These are phyloP conservation scores for Coniella vitis DNA, from an alignment of 2,329 filamentous ascomycete species.

Conservation along the genomic window DNA sequence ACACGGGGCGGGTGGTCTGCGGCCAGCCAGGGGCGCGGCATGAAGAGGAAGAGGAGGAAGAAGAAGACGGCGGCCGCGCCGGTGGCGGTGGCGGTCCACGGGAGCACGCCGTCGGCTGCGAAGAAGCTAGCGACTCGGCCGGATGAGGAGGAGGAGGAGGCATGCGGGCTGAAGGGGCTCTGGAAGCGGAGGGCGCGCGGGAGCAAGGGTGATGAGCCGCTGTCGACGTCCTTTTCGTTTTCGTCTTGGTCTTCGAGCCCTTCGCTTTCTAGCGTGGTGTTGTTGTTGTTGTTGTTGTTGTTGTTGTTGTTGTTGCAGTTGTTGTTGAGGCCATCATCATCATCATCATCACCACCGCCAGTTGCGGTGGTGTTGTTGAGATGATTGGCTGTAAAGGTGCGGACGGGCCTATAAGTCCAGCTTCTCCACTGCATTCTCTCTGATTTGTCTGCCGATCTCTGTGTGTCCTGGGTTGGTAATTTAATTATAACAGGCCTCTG, in stretches of 20 bases:
- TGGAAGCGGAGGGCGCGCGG: too few relatives aligned
- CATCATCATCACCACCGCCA: too few relatives aligned
- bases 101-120: neutral
- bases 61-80: conserved; percentile 3
- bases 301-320: neutral
- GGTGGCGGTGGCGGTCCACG: neutral
- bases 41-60: conserved; percentile 1
- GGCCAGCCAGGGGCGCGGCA: conserved; percentile 6
- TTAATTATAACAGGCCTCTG: too few relatives aligned
- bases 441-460: neutral
- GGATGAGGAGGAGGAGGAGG: too few relatives aligned
- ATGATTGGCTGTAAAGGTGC: neutral
- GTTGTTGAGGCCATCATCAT: too few relatives aligned
- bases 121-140: too few relatives aligned
- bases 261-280: too few relatives aligned
- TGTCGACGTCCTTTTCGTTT: conserved; percentile 1
- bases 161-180: neutral
- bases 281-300: too few relatives aligned
- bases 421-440: conserved; percentile 7
- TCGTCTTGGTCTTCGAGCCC: neutral
- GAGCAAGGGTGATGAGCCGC: neutral
- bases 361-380: too few relatives aligned
- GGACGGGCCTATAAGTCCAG: conserved; percentile 4
- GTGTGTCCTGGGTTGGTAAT: too few relatives aligned
- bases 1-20: neutral